Evolutionary conservation across 306 rosid genomes (phyloP).

Genomic region (Cucumis sativus): Cucumber_9930_V3 NC_026656.2:6080001-6080500

Average conservation of each 20-base stretch:
- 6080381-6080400: conserved; percentile 91
- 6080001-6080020: conserved; percentile 91
- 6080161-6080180: conserved; percentile 91
- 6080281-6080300: conserved; percentile 42
- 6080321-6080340: conserved; percentile 38
- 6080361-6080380: conserved; percentile 79
- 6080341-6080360: conserved; percentile 64
- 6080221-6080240: conserved; percentile 64
- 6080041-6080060: conserved; percentile 51
- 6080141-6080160: conserved; percentile 95
- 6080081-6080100: conserved; percentile 28
- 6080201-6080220: conserved; percentile 81
- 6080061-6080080: conserved; percentile 45
- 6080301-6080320: conserved; percentile 75
- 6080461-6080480: conserved; percentile 33
- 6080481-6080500: conserved; percentile 23
- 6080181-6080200: conserved; percentile 92
- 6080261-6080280: conserved; percentile 59
- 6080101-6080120: conserved; percentile 29
- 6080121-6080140: conserved; percentile 52
- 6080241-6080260: conserved; percentile 51
- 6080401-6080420: conserved; percentile 91
- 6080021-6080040: conserved; percentile 87
- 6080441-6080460: conserved; percentile 98
- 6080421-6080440: conserved; percentile 82